These are phyloP conservation scores for Aspergillus novoparasiticus DNA, from an alignment of 2,329 filamentous ascomycete genomes.

Conservation along the genomic window DNA sequence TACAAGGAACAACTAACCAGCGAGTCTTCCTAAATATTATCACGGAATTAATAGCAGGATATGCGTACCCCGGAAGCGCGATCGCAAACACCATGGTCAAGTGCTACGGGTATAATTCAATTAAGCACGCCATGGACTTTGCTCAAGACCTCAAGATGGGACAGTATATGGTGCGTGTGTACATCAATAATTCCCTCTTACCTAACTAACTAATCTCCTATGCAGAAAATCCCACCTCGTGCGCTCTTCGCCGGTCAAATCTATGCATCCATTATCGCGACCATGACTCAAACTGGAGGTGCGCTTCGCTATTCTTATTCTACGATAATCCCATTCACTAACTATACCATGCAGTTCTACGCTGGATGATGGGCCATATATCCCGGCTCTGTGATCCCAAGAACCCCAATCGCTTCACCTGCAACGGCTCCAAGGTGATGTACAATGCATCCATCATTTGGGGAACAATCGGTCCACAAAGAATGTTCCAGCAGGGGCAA, in stretches of 20 bases:
- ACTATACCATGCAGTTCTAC: constrained; percentile 25
- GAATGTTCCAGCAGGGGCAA: constrained; percentile 36
- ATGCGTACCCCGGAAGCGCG: constrained; percentile 35
- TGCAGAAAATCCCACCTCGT: constrained; percentile 32
- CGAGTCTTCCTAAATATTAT: constrained; percentile 36
- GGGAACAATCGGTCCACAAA: constrained; percentile 37
- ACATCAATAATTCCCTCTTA: background rate
- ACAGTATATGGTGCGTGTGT: constrained; percentile 31
- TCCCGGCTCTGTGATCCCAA: constrained; percentile 28
- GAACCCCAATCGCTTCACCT: constrained; percentile 38
- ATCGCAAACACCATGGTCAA: constrained; percentile 43
- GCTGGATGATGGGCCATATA: constrained; percentile 37
- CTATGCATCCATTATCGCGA: constrained; percentile 36
- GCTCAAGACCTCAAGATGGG: constrained; percentile 36
- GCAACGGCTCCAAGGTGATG: constrained; percentile 35
- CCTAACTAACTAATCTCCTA: background rate
- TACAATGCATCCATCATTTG: constrained; percentile 38
- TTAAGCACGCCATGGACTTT: constrained; percentile 38
- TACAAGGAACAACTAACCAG: constrained; percentile 34
- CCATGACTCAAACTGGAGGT: constrained; percentile 36
- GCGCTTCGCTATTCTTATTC: background rate
- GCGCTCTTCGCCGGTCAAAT: constrained; percentile 39
- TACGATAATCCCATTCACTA: background rate
- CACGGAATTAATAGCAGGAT: constrained; percentile 37
- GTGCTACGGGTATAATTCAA: constrained; percentile 36